Percentiles rank a stretch among this genome's conserved stretches.
Conservation (phyloP, 2,329 filamentous ascomycete species). For the Talaromyces sp. region DNA sequence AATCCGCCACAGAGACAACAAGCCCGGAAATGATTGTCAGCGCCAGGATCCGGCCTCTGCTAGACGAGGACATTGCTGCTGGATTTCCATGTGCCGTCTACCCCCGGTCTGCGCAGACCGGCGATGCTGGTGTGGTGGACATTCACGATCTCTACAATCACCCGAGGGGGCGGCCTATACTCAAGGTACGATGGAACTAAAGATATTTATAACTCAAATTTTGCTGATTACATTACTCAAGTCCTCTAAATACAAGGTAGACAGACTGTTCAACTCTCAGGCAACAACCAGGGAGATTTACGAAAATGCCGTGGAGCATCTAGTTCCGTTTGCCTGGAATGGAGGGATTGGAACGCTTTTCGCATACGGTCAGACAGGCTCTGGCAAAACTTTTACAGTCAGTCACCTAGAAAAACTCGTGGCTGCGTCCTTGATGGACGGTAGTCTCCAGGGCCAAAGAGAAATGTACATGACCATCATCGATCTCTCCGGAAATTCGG, state of each 20-base stretch:
- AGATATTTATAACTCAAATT: not conserved
- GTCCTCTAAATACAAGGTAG: slow-evolving; percentile 18
- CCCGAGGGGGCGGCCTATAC: not conserved
- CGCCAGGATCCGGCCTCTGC: not conserved
- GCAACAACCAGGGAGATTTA: slow-evolving; percentile 39
- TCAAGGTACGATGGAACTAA: not conserved
- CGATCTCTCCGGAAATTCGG: slow-evolving; percentile 89
- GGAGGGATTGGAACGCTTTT: slow-evolving; percentile 71
- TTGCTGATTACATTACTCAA: not conserved
- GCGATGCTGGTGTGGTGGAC: not conserved
- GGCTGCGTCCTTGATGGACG: slow-evolving; percentile 52
- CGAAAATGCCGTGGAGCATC: slow-evolving; percentile 33
- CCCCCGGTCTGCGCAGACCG: not conserved
- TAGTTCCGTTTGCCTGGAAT: slow-evolving; percentile 44
- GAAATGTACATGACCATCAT: slow-evolving; percentile 91
- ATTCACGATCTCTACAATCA: not conserved
- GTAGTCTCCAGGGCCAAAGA: slow-evolving; percentile 7
- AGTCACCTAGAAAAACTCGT: slow-evolving; percentile 67
- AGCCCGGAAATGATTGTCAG: not conserved
- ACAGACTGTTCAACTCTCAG: slow-evolving; percentile 32
- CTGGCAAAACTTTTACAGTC: slow-evolving; percentile 95
- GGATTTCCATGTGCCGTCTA: not conserved
- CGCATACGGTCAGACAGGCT: slow-evolving; percentile 93
- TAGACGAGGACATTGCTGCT: not conserved
- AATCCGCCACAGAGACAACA: not conserved